Conservation (phyloP, 495 filamentous ascomycete genomes). For the Cudoniella acicularis region DNA sequence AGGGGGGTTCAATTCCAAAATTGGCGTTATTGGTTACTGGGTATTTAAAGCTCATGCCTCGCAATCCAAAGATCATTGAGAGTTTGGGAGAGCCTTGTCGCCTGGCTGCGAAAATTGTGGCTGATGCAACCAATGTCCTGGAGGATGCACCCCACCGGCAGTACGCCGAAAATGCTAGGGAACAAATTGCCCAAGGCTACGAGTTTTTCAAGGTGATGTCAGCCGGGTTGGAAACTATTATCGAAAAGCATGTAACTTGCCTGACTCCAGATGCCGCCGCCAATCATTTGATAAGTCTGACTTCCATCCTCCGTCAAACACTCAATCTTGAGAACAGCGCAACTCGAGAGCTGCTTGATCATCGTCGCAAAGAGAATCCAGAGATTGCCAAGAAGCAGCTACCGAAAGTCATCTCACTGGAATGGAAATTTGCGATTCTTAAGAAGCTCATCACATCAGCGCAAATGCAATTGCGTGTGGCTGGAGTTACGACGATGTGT, state of each 20-base stretch:
- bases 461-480: conserved; percentile 85
- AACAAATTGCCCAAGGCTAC: conserved; percentile 32
- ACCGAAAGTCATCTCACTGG: conserved; percentile 48
- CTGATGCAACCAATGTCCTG: conserved; percentile 19
- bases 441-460: conserved; percentile 71
- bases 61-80: conserved; percentile 41
- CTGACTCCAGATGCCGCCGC: conserved; percentile 41
- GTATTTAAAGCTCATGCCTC: conserved; percentile 30
- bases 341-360: conserved; percentile 28
- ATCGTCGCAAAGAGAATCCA: conserved; percentile 24
- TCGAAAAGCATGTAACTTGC: conserved; percentile 46
- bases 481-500: conserved; percentile 68
- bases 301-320: conserved; percentile 37
- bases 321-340: conserved; percentile 34
- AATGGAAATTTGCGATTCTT: conserved; percentile 68
- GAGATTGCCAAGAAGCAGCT: conserved; percentile 15
- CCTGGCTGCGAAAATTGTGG: conserved; percentile 29
- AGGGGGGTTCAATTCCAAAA: conserved; percentile 9
- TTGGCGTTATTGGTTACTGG: conserved; percentile 30
- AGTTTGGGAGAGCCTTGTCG: conserved; percentile 34
- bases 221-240: conserved; percentile 34
- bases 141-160: conserved; percentile 10
- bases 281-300: conserved; percentile 31
- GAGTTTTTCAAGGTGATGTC: conserved; percentile 38
- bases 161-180: conserved; percentile 1